These are phyloP conservation scores for Adansonia madagascariensis DNA, from an alignment of 441 rosid species.

Conservation along the genomic window DNA sequence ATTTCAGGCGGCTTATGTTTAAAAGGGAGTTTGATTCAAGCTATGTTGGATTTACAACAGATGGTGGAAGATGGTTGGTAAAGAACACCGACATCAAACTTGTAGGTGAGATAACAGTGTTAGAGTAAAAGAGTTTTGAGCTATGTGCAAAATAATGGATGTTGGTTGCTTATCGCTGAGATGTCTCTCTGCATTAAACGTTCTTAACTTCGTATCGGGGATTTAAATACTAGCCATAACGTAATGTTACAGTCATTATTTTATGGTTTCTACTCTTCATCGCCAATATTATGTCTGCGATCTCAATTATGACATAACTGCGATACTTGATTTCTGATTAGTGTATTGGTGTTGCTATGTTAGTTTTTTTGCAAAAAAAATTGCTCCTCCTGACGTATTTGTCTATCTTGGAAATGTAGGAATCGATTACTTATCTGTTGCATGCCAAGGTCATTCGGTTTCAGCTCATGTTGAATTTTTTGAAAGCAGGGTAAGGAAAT, in stretches of 20 bases:
- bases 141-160: background rate
- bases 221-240: no score
- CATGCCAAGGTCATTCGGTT: slow-evolving; percentile 45
- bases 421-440: slow-evolving; percentile 65
- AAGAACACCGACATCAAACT: slow-evolving; percentile 73
- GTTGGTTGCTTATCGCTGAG: no score
- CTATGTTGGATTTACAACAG: slow-evolving; percentile 56
- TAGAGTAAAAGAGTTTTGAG: background rate
- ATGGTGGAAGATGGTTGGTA: slow-evolving; percentile 65
- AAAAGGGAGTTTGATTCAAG: slow-evolving; percentile 61
- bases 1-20: slow-evolving; percentile 60
- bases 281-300: no score
- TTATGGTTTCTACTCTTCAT: no score
- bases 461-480: slow-evolving; percentile 58
- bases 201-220: background rate
- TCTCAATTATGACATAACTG: background rate
- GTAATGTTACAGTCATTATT: no score
- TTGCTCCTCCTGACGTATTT: background rate
- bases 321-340: background rate
- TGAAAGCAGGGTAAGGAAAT: slow-evolving; percentile 52
- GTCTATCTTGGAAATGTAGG: slow-evolving; percentile 38
- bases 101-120: slow-evolving; percentile 44
- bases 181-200: background rate
- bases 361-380: background rate
- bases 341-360: background rate